Percentiles rank a stretch among this genome's conserved stretches.
phyloP scores from a whole-genome alignment of 2,329 filamentous ascomycete genomes.

The Nothopassalora personata region DNA sequence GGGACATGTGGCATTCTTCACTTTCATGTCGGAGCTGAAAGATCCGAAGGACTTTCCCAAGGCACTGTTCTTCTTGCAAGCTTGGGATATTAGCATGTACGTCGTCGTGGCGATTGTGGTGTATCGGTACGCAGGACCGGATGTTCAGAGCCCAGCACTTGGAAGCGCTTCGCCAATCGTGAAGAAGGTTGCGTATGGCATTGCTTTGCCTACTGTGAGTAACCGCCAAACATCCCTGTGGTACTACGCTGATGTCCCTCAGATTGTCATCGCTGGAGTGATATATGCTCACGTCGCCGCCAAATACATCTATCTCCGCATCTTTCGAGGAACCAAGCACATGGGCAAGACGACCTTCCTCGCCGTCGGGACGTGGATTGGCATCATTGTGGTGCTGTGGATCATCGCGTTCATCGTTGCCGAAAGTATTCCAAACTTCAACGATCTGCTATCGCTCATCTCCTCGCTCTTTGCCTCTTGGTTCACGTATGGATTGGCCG shows the following conservation, averaged over 20 bases:
- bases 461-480: constrained; percentile 58
- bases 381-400: constrained; percentile 54
- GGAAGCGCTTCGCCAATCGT: constrained; percentile 53
- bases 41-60: constrained; percentile 57
- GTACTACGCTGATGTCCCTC: not conserved
- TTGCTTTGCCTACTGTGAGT: constrained; percentile 57
- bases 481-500: constrained; percentile 41
- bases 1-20: constrained; percentile 63
- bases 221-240: not conserved
- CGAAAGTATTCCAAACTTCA: constrained; percentile 65
- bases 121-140: constrained; percentile 58
- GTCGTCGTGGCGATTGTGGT: constrained; percentile 60
- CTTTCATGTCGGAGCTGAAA: constrained; percentile 60
- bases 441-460: constrained; percentile 59
- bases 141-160: constrained; percentile 60
- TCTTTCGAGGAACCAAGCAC: constrained; percentile 56
- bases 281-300: constrained; percentile 63
- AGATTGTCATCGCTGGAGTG: constrained; percentile 63
- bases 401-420: constrained; percentile 63
- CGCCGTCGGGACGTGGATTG: constrained; percentile 54
- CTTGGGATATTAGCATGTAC: constrained; percentile 57
- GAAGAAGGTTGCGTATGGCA: constrained; percentile 60
- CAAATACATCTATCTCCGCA: constrained; percentile 61
- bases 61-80: constrained; percentile 57
- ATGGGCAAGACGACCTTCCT: constrained; percentile 32